Base-by-base conservation (phyloP, 2,329 filamentous ascomycete genomes). In the Sporothrix dimorphospora region DNA sequence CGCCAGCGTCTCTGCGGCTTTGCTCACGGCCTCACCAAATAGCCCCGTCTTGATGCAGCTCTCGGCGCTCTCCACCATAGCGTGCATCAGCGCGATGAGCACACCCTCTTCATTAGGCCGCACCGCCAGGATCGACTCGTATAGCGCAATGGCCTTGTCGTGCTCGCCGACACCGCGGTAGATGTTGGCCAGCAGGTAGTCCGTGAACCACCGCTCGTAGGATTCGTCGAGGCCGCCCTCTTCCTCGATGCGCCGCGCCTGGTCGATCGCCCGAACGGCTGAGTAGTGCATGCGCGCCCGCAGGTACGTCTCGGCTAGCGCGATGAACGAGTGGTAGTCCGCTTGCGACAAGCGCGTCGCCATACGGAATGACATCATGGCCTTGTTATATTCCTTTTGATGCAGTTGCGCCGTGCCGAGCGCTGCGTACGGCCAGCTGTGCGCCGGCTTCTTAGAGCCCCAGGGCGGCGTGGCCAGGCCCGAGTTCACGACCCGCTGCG, bases 251-350 rank as follows among this genome's bases (percentile, higher is more conserved):
- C 87, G 88, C 78, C 95, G 91, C 0, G 95, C 96, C 78, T 97
- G 92, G 45, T 92, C 85, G 76, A 98, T 96, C 0, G 96, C 94
- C 78, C 96, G 95, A 3, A 92, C 93, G 0, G 96, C 95, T n/a
- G 96, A 95, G 73, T 98, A 92, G 78, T 97, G 97, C 74, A 95
- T 88, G 11, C 96, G 95, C 19, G 94, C 97, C 76, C 93, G 96
- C 79, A 98, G 92, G 78, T 99, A 99, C 78, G 94, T 97, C 82
- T 99, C 96, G n/a, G 95, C 96, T 1, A 99, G 86, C 0, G 96
- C 96, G 30, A 99, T 92, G 89, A 95, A 99, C 0, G 93, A 97
- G 81, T 99, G 92, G 78, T 98, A 98, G 80, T 98, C 94, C 55
- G 91, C 40, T 0, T 94, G 94, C 1, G 90, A 89, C 65, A 97